phyloP scores from a whole-genome alignment of 1,139 yeast species.

The Kurtzmaniella quercitrusa region DNA sequence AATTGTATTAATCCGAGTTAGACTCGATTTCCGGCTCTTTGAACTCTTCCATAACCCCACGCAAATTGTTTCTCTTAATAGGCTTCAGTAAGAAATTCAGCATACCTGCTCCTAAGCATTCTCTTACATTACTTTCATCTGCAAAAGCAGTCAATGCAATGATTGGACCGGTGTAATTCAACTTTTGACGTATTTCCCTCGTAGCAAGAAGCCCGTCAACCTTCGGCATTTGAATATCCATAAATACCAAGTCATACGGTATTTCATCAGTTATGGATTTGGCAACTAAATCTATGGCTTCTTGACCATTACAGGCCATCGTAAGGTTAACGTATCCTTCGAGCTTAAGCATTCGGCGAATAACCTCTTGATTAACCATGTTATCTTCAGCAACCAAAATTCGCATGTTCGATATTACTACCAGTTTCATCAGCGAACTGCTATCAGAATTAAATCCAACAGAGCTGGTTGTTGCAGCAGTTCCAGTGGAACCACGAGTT shows the following conservation, averaged over 20 bases:
- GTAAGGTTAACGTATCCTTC: constrained; percentile 73
- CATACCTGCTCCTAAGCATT: constrained; percentile 82
- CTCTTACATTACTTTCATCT: constrained; percentile 77
- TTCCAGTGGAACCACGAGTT: constrained; percentile 54
- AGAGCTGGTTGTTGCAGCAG: constrained; percentile 58
- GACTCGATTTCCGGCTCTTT: not conserved
- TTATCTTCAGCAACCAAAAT: constrained; percentile 95
- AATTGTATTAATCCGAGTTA: not conserved
- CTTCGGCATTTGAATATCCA: constrained; percentile 98
- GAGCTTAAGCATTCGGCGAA: constrained; percentile 73
- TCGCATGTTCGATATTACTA: constrained; percentile 36
- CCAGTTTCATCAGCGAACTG: constrained; percentile 18
- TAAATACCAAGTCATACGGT: constrained; percentile 69
- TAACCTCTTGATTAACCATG: constrained; percentile 85
- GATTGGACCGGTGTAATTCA: constrained; percentile 68
- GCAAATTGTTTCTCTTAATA: constrained; percentile 63
- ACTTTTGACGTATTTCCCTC: constrained; percentile 59
- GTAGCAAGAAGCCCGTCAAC: constrained; percentile 87
- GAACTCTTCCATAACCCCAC: constrained; percentile 47
- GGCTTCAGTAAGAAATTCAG: constrained; percentile 87
- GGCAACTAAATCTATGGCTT: constrained; percentile 66
- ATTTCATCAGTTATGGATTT: constrained; percentile 39
- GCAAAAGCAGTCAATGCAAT: constrained; percentile 95
- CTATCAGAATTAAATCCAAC: constrained; percentile 17
- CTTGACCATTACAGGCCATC: constrained; percentile 86